Percentiles rank a stretch among this genome's conserved stretches.
phyloP scores from a whole-genome alignment of 2,329 filamentous ascomycete species.

The Triangularia verruculosa region DNA sequence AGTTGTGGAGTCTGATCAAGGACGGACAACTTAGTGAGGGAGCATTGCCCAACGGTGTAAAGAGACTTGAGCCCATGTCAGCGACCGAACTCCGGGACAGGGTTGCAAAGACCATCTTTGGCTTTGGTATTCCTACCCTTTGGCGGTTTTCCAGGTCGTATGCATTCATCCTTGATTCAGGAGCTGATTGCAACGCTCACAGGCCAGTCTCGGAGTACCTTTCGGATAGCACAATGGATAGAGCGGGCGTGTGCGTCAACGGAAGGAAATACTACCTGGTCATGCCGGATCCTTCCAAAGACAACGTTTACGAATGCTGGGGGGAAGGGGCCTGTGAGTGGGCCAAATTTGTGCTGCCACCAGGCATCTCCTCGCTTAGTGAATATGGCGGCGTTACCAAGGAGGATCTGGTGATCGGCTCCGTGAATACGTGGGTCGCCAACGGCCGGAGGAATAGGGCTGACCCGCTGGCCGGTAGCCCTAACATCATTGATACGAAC shows the following conservation, averaged over 20 bases:
- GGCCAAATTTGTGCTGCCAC: constrained; percentile 30
- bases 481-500: not conserved
- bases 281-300: constrained; percentile 20
- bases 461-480: constrained; percentile 6
- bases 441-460: constrained; percentile 37
- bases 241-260: constrained; percentile 30
- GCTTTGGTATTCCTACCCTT: constrained; percentile 32
- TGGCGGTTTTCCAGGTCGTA: constrained; percentile 31
- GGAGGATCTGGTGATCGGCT: constrained; percentile 30
- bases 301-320: constrained; percentile 21
- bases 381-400: constrained; percentile 30
- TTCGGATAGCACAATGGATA: constrained; percentile 22
- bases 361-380: constrained; percentile 31
- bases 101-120: constrained; percentile 31
- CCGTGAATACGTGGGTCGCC: constrained; percentile 29
- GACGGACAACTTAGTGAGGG: constrained; percentile 32
- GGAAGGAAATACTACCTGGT: constrained; percentile 34
- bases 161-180: constrained; percentile 37
- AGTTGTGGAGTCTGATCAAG: constrained; percentile 28
- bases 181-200: constrained; percentile 26
- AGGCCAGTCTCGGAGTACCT: constrained; percentile 28
- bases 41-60: not conserved
- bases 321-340: constrained; percentile 17
- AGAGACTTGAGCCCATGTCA: not conserved
- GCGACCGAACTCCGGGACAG: constrained; percentile 13